Evolutionary conservation across 768 basidiomycete genomes (phyloP), one percentile per base, ranked within the genome.

Genomic region (Boletus rufocinnamomeus): DNA sequence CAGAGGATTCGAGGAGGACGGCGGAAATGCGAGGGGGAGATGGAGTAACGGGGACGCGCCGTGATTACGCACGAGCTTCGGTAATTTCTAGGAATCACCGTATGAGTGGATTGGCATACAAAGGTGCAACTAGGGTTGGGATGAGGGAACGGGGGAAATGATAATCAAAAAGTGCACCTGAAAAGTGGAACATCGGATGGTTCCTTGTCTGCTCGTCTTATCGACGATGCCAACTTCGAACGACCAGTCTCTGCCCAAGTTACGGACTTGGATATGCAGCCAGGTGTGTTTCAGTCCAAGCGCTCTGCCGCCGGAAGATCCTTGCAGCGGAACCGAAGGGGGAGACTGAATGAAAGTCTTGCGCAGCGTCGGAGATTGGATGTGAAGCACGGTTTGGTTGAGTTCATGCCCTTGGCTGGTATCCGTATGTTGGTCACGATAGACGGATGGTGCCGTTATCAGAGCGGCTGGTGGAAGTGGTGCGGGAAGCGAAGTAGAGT

Each of bases 151-250:
- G 44, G 49, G 32, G 23, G 6, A 19, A 25, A 43, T 25, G 41
- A 58, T 30, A 43, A 43, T 51, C 17, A 35, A 56, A 38, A 27
- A 55, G 45, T 34, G 59, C 61, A 93, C 91, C 87, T 92, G 91
- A 62, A 93, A 93, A 7, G 91, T 92, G 25, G 89, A 89, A 62
- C 85, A 81, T 35, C 90, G 78, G 37, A 91, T 69, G 51, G 82
- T 70, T 3, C 91, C 90, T 61, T 76, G 76, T 57, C 81, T 77
- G 16, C 85, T 84, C 14, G 72, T 70, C 54, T 79, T 80, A 75
- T 93, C 91, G 54, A 85, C 82, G 30, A 93, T 64, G 7, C 89
- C 90, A 19, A 91, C 78, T 72, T 92, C 89, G 61, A 92, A 84
- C 17, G 85, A 80, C 87, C 88, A 91, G 59, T 85, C 83, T 56